Conservation (phyloP, 805 yeast species). For the Saccharomycopsis fibuligera region DNA sequence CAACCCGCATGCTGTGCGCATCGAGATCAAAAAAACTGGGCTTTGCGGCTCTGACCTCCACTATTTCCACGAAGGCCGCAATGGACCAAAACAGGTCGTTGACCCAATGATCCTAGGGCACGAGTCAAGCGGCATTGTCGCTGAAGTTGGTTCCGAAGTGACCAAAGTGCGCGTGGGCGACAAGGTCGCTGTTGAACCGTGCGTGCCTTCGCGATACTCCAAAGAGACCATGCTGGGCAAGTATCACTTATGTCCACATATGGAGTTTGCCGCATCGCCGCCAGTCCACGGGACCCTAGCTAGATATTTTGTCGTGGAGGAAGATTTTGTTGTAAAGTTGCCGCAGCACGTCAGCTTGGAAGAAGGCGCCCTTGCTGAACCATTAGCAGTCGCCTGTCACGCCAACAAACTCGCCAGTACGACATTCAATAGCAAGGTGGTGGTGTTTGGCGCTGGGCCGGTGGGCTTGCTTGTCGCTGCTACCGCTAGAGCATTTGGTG, state of each 20-base stretch:
- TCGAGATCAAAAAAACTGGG: slow-evolving; percentile 77
- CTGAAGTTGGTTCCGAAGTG: slow-evolving; percentile 65
- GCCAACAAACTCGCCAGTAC: slow-evolving; percentile 58
- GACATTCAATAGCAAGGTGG: slow-evolving; percentile 59
- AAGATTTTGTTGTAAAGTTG: slow-evolving; percentile 74
- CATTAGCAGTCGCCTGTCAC: slow-evolving; percentile 81
- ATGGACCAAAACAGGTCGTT: slow-evolving; percentile 69
- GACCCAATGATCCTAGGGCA: slow-evolving; percentile 86
- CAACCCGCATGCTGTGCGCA: slow-evolving; percentile 62
- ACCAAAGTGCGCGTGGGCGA: slow-evolving; percentile 67
- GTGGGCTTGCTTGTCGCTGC: slow-evolving; percentile 74
- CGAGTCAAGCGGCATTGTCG: slow-evolving; percentile 74
- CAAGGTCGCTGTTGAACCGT: slow-evolving; percentile 85
- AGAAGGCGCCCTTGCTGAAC: slow-evolving; percentile 86
- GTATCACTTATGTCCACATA: slow-evolving; percentile 78
- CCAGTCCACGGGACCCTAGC: slow-evolving; percentile 77
- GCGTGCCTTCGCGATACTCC: slow-evolving; percentile 71
- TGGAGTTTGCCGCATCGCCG: slow-evolving; percentile 90
- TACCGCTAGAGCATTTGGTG: slow-evolving; percentile 71
- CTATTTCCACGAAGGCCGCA: slow-evolving; percentile 71
- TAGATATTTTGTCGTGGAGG: slow-evolving; percentile 67
- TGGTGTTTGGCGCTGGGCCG: slow-evolving; percentile 86
- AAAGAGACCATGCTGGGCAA: slow-evolving; percentile 71
- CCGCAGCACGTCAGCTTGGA: slow-evolving; percentile 75
- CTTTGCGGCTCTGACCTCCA: slow-evolving; percentile 87